Percentiles rank a stretch among this genome's conserved stretches.
Evolutionary conservation across 345 rosid genomes (phyloP).

Genomic region (Eucalyptus pauciflora): DNA sequence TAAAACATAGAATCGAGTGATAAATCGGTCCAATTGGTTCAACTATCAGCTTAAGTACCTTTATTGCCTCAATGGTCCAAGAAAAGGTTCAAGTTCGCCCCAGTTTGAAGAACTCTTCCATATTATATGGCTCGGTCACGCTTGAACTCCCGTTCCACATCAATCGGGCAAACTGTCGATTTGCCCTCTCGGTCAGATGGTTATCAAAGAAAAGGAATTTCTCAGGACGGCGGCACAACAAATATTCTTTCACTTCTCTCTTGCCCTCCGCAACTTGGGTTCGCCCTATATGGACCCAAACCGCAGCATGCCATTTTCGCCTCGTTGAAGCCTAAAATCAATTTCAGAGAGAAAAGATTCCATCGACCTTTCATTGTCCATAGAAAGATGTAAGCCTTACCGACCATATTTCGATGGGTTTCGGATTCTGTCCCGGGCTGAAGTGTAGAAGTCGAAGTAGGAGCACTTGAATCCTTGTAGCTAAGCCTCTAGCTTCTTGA

Average conservation of each 20-base stretch:
- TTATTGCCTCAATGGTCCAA: not conserved
- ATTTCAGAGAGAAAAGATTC: not conserved
- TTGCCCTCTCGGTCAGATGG: not conserved
- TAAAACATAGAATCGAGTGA: not conserved
- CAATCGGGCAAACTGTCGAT: not conserved
- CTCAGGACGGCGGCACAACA: not conserved
- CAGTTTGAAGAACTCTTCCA: not conserved
- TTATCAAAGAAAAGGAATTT: not conserved
- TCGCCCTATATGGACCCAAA: not conserved
- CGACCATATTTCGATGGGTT: constrained; percentile 9
- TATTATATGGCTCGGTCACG: not conserved
- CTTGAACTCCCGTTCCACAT: not conserved
- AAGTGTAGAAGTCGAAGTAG: constrained; percentile 7
- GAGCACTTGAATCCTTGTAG: constrained; percentile 18
- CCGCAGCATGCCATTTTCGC: constrained; percentile 2
- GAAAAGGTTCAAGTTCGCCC: not conserved
- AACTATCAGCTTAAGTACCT: not conserved
- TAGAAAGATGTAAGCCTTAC: too few relatives aligned
- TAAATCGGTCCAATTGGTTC: not conserved
- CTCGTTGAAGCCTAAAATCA: not conserved
- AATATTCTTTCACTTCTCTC: not conserved
- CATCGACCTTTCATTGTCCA: too few relatives aligned
- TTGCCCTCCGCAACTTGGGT: not conserved
- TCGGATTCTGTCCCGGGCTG: constrained; percentile 3
- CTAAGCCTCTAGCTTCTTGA: not conserved